These are phyloP conservation scores for Coemansia brasiliensis DNA, from an alignment of 192 early-diverging fungal species.

Conservation along the genomic window DNA sequence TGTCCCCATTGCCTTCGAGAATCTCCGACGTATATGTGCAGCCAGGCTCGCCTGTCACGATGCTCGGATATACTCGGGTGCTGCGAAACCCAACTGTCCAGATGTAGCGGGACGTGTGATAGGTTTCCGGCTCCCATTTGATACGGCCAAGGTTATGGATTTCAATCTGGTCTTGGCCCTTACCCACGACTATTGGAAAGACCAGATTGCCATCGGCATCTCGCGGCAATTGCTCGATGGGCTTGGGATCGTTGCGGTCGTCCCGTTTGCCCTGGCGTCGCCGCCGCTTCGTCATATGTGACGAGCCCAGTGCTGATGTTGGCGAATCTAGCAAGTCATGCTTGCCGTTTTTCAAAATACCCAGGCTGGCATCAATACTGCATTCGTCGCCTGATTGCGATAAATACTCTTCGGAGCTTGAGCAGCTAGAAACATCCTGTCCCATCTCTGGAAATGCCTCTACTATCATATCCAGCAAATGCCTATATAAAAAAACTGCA, in stretches of 20 bases:
- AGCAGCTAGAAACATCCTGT: conserved; percentile 45
- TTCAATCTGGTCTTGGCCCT: conserved; percentile 62
- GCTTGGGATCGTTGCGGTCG: conserved; percentile 61
- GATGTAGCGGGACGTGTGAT: conserved; percentile 70
- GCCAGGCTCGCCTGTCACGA: conserved; percentile 53
- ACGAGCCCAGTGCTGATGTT: background rate
- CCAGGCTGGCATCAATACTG: background rate
- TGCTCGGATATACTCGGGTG: conserved; percentile 61
- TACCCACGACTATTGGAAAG: conserved; percentile 62
- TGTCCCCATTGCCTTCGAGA: conserved; percentile 61
- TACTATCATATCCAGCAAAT: conserved; percentile 47
- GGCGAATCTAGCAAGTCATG: conserved; percentile 10
- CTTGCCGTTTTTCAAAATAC: conserved; percentile 12
- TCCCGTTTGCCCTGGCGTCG: conserved; percentile 58
- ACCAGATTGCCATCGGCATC: conserved; percentile 56
- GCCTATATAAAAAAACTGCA: conserved; percentile 25
- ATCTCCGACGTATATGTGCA: conserved; percentile 68
- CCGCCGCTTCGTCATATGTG: conserved; percentile 39
- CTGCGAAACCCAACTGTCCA: conserved; percentile 70
- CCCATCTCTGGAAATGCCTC: conserved; percentile 42
- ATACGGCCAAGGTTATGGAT: conserved; percentile 62
- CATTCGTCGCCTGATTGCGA: conserved; percentile 7
- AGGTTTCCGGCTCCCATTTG: conserved; percentile 61
- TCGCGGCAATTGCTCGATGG: conserved; percentile 56
- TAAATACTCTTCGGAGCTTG: conserved; percentile 22